Base-by-base conservation (phyloP, 164 flowering plant genomes). In the Cinnamomum micranthum region DNA sequence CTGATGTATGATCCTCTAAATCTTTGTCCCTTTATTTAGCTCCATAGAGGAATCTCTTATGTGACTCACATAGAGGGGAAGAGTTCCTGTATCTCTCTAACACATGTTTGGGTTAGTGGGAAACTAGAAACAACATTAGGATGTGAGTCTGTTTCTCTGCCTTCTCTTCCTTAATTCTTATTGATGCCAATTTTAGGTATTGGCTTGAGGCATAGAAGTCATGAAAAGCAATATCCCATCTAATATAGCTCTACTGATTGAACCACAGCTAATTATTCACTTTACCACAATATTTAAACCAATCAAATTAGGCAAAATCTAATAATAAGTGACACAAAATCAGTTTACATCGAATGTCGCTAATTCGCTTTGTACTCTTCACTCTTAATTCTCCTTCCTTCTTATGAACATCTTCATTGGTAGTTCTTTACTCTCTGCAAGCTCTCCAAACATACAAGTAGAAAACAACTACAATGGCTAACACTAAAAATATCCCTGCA, bases 361-460 rank as follows among this genome's bases (percentile, higher is more conserved):
- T 89, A 17, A 82, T 71, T 74, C 92, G 92, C 77, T 86, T 86
- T 2, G 92, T 78, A 76, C 77, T 83, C 85, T 78, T 90, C 14
- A 96, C 91, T 97, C 98, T 91, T 80, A 82, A 88, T 73, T 95
- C 91, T 68, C 90, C 96, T 72, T 89, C 88, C 33, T 31, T 31
- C 33, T 31, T 31, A 50, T 86, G 90, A 70, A 92, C 97, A 55
- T 88, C 87, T 27, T 84, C 88, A 83, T 81, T 87, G 86, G 86
- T 87, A 77, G 58, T 82, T 59, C 19, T 59, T 20, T 73, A 67
- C 33, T 74, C 77, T 73, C 70, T 85, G 35, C 88, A 3, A 31
- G 82, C n/a, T 75, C 65, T 72, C 63, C 81, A 77, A 80, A 84
- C 71, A 66, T 28, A 28, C 31, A 28, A 28, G 31, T 28, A 78